Base-by-base conservation (phyloP, 441 rosid species). In the Pelargonium citronellum region DNA sequence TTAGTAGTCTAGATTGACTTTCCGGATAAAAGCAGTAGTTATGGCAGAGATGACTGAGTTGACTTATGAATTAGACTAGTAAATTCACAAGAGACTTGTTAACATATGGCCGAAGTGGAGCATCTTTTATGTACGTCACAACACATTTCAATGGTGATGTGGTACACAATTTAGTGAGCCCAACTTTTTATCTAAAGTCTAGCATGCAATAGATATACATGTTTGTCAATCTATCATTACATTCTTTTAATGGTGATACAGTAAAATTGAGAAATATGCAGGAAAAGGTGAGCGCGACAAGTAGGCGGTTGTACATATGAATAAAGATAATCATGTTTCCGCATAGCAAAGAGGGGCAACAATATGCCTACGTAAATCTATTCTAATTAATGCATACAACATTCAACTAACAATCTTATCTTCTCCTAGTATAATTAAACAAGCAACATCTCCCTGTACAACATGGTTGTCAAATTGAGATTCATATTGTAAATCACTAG, bases 241-340 rank as follows among this genome's bases (percentile, higher is more conserved):
- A 58, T 58, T 34, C 20, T 58, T 58, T 58, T 19, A 58, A 57
- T 58, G 63, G 63, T 17, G 27, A 58, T 8, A n/a, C 30, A 58
- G 63, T 58, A 19, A 5, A 20, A 58, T 58, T 58, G 10, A 19
- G 12, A 17, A n/a, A 3, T n/a, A 51, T 51, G 57, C 57, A n/a
- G 51, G 51, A 13, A 46, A 46, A 9, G 51, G 12, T 46, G 12
- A 9, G 51, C 51, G 1, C 51, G 7, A 46, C 51, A 46, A 46
- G 51, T 46, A 13, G 51, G 13, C n/a, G 15, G 5, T 34, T 46
- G 7, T 8, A 46, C 13, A 46, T 9, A 46, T 46, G 17, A 51
- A 51, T 51, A 15, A 51, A n/a, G 57, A 51, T 51, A n/a, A 51
- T 12, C 57, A 51, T 51, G 57, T n/a, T 51, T 51, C 19, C 3